Base-by-base conservation (phyloP, 2,329 filamentous ascomycete genomes). In the Aspergillus ochraceus region DNA sequence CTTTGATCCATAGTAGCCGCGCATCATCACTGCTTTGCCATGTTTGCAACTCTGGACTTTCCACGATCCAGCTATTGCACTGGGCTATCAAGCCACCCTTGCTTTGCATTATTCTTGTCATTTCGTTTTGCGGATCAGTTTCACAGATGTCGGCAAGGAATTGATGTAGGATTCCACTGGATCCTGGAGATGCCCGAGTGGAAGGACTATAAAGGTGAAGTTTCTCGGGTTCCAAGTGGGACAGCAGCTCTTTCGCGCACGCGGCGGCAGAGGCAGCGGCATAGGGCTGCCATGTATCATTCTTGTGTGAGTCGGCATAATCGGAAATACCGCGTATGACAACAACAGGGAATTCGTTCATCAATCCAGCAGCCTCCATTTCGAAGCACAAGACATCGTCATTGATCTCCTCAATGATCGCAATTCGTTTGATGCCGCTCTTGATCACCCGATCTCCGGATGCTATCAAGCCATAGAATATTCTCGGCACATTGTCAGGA, bases 221-320 rank as follows among this genome's bases (percentile, higher is more conserved):
- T 32, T 4, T 9, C 30, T 32, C 30, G 30, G 30, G 1, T 1
- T 32, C 30, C 17, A n/a, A 22, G 45, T 47, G 45, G 45, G 39
- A 22, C 8, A 26, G 60, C 59, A 57, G 14, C n/a, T 57, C 47
- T 11, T 57, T 57, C 3, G 30, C 47, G 22, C 30, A 57, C 6
- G 55, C 47, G 19, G 55, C 55, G 19, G 55, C 36, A 9, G 30
- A 30, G 12, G 24, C 22, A 4, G 49, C 36, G 12, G 55, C 55
- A 57, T 45, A 46, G 14, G 47, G 20, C 10, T 57, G 55, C 55
- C 55, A 57, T 6, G 39, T 12, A 17, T 51, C 29, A 19, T 42
- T 51, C 11, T 57, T 57, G 22, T 57, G 55, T 3, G 55, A 51
- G 32, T 51, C 54, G 0, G 47, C 30, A 57, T 57, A 57, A 42